Percentiles rank a stretch among this genome's conserved stretches.
These are phyloP conservation scores for Ceratobasidium sp. DNA, from an alignment of 1,284 basidiomycete genomes.

Conservation along the genomic window DNA sequence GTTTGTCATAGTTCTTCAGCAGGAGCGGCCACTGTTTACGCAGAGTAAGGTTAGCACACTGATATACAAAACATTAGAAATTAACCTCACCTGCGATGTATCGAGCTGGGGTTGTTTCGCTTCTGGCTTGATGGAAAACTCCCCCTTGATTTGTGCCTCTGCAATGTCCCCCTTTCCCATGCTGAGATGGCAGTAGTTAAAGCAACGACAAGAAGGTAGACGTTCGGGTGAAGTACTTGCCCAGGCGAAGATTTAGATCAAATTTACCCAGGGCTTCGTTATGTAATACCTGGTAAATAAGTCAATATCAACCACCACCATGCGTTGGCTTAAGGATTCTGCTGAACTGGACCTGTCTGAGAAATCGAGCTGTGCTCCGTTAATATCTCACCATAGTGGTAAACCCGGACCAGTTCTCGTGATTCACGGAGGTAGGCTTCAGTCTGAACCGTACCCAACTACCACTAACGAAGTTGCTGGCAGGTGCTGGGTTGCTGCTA, in stretches of 20 bases:
- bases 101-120: slow-evolving; percentile 79
- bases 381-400: not conserved
- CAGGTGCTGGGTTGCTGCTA: slow-evolving; percentile 55
- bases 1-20: slow-evolving; percentile 98
- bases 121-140: slow-evolving; percentile 88
- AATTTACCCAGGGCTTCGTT: not conserved
- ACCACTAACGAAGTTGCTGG: not conserved
- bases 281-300: not conserved
- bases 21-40: slow-evolving; percentile 88
- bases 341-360: not conserved
- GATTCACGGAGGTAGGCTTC: slow-evolving; percentile 81
- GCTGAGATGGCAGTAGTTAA: slow-evolving; percentile 48
- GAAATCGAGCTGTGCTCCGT: slow-evolving; percentile 11
- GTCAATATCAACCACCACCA: slow-evolving; percentile 5
- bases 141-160: slow-evolving; percentile 58
- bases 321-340: slow-evolving; percentile 5
- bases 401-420: slow-evolving; percentile 62
- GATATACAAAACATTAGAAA: not conserved
- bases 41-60: not conserved
- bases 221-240: not conserved
- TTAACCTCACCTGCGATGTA: slow-evolving; percentile 67
- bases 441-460: slow-evolving; percentile 54
- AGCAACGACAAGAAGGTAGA: not conserved
- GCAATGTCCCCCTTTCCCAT: slow-evolving; percentile 74
- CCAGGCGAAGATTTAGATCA: slow-evolving; percentile 5